phyloP scores from a whole-genome alignment of 805 yeast genomes.

The Kluyveromyces aestuarii region DNA sequence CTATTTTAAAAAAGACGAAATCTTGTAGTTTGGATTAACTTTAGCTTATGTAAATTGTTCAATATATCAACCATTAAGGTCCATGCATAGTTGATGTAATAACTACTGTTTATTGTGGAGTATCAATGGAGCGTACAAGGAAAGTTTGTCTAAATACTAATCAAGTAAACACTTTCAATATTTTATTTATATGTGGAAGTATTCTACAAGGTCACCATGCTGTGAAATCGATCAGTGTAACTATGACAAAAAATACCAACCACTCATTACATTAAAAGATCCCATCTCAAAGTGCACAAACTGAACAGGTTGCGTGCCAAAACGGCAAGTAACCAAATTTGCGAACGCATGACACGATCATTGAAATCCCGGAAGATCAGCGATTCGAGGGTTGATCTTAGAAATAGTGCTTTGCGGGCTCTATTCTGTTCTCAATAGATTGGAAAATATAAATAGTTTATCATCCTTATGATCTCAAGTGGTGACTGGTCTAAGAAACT shows the following conservation, averaged over 20 bases:
- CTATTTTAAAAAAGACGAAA: neutral
- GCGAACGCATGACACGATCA: slow-evolving; percentile 3
- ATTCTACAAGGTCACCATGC: neutral
- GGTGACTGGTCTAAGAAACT: neutral
- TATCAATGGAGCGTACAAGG: neutral
- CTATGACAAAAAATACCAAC: slow-evolving; percentile 58
- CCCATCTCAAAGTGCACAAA: slow-evolving; percentile 8
- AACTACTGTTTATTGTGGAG: neutral
- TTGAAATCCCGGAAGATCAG: slow-evolving; percentile 6
- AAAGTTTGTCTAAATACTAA: neutral
- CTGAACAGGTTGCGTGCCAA: slow-evolving; percentile 9
- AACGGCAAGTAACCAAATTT: slow-evolving; percentile 12
- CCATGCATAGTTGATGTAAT: slow-evolving; percentile 1
- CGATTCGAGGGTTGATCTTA: slow-evolving; percentile 13
- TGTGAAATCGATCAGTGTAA: slow-evolving; percentile 54
- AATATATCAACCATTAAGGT: slow-evolving; percentile 3
- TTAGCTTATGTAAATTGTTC: slow-evolving; percentile 3
- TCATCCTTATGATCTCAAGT: slow-evolving; percentile 19
- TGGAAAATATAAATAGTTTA: slow-evolving; percentile 22
- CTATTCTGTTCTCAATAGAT: slow-evolving; percentile 23
- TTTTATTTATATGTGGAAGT: no score
- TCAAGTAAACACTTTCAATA: no score
- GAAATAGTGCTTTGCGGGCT: slow-evolving; percentile 13
- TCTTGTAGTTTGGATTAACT: slow-evolving; percentile 14
- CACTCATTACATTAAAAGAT: slow-evolving; percentile 58